Percentiles rank a stretch among this genome's conserved stretches.
phyloP scores from a whole-genome alignment of 2,329 filamentous ascomycete species.

The Hymenoscyphus infarciens region DNA sequence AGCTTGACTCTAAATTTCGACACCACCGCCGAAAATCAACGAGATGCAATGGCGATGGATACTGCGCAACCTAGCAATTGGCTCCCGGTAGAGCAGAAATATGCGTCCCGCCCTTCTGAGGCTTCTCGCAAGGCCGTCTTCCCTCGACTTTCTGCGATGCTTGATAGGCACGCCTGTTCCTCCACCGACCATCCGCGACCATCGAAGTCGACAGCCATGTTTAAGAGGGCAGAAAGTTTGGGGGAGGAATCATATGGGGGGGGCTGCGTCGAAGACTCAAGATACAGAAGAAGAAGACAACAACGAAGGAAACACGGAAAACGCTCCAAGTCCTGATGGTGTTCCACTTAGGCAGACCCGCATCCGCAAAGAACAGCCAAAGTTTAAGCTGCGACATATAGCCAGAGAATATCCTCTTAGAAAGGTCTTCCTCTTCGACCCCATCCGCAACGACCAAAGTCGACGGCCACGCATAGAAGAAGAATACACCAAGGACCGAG shows the following conservation, averaged over 20 bases:
- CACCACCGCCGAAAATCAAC: background rate
- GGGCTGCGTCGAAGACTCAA: background rate
- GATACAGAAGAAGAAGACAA: background rate
- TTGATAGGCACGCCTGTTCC: conserved; percentile 15
- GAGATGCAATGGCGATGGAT: conserved; percentile 28
- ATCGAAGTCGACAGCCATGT: background rate
- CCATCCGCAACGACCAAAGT: too few species aligned
- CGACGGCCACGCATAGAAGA: too few species aligned
- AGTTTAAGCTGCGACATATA: too few species aligned
- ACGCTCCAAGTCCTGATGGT: background rate
- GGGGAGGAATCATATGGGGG: background rate
- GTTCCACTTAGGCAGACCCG: background rate
- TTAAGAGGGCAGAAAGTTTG: background rate
- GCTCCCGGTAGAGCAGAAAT: conserved; percentile 13
- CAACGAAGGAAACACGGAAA: background rate
- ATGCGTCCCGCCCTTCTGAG: conserved; percentile 33
- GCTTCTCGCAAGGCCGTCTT: conserved; percentile 32
- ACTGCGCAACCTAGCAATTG: conserved; percentile 15
- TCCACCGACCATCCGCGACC: background rate
- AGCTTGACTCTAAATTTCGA: too few species aligned
- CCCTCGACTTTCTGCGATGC: conserved; percentile 28
- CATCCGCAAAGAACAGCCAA: background rate
- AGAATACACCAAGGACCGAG: too few species aligned
- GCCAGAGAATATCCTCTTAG: too few species aligned
- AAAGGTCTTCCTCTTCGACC: too few species aligned